Evolutionary conservation across 495 filamentous ascomycete species (phyloP).

Genomic region (Hyaloscypha hepaticicola): DNA sequence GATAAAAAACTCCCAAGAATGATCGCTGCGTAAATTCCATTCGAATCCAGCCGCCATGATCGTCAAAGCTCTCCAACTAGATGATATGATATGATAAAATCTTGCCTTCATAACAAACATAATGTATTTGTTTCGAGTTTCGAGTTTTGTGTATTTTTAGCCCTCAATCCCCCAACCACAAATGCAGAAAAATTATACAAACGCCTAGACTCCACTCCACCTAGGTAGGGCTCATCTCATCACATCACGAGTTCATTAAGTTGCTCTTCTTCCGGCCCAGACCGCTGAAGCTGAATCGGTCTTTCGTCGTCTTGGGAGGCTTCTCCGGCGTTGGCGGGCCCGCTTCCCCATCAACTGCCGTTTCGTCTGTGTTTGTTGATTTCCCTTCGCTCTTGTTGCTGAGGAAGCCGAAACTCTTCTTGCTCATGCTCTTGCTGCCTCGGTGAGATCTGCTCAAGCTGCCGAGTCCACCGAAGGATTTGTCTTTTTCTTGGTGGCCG

Average conservation of each 20-base stretch:
- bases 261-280: slow-evolving; percentile 60
- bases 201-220: background rate
- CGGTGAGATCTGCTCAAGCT: slow-evolving; percentile 30
- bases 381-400: slow-evolving; percentile 37
- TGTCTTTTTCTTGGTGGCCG: slow-evolving; percentile 15
- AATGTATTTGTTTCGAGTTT: too few relatives aligned
- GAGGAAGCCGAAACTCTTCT: slow-evolving; percentile 36
- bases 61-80: background rate
- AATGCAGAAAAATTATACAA: background rate
- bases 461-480: slow-evolving; percentile 6
- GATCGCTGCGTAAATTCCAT: background rate
- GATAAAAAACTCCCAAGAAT: slow-evolving; percentile 1
- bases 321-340: slow-evolving; percentile 30
- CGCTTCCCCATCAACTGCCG: slow-evolving; percentile 28
- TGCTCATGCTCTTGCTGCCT: slow-evolving; percentile 61
- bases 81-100: background rate
- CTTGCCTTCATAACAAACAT: background rate
- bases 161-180: background rate
- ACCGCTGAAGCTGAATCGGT: slow-evolving; percentile 54
- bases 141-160: slow-evolving; percentile 6
- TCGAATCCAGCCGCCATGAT: background rate
- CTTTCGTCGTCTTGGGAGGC: slow-evolving; percentile 37
- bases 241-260: slow-evolving; percentile 41
- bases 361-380: slow-evolving; percentile 14
- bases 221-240: too few relatives aligned